phyloP scores from a whole-genome alignment of 495 filamentous ascomycete genomes.

The Penicillium pulvis region DNA sequence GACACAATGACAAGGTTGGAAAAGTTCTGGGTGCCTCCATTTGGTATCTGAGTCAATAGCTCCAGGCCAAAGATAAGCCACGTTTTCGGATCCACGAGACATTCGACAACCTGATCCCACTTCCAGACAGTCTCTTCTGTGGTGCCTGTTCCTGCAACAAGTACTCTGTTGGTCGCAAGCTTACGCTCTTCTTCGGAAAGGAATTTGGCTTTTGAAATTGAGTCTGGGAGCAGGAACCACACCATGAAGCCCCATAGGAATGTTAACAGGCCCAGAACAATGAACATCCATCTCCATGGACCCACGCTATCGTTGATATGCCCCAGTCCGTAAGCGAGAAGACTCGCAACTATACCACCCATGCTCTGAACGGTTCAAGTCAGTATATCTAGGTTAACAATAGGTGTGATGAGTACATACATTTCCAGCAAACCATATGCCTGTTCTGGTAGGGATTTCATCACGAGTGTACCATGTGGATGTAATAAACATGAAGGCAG shows the following conservation, averaged over 20 bases:
- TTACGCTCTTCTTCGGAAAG: conserved; percentile 56
- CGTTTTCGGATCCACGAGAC: conserved; percentile 57
- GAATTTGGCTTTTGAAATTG: conserved; percentile 61
- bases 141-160: conserved; percentile 44
- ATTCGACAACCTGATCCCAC: conserved; percentile 53
- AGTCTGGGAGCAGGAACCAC: conserved; percentile 59
- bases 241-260: conserved; percentile 57
- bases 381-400: not conserved
- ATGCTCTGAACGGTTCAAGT: conserved; percentile 34
- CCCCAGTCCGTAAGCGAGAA: conserved; percentile 59
- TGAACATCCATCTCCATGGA: conserved; percentile 57
- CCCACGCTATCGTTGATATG: conserved; percentile 50
- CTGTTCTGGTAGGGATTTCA: conserved; percentile 62
- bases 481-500: conserved; percentile 43
- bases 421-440: conserved; percentile 62
- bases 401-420: conserved; percentile 1
- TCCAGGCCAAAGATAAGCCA: conserved; percentile 64
- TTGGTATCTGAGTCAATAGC: conserved; percentile 49
- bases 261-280: conserved; percentile 54
- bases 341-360: conserved; percentile 56
- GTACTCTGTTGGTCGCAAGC: conserved; percentile 52
- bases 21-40: conserved; percentile 50
- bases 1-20: conserved; percentile 45
- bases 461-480: conserved; percentile 55
- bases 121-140: conserved; percentile 60